A percentile compares a stretch with the other conserved stretches of the same genome.
Conservation (phyloP, 768 basidiomycete genomes). For the Tricholomella constricta region DNA sequence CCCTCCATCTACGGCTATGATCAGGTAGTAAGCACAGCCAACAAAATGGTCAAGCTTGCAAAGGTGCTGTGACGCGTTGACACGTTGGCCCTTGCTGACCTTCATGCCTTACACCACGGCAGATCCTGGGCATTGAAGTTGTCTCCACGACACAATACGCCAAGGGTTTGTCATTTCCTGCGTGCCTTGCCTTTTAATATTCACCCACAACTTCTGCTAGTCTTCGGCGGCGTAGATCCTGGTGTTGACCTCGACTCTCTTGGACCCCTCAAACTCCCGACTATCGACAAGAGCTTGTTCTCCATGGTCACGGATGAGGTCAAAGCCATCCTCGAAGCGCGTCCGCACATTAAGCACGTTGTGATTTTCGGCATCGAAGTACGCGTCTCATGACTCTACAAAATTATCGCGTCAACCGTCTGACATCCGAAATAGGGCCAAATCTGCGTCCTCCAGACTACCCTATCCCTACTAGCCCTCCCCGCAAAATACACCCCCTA, state of each 20-base stretch:
- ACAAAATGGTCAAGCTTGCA: conserved; percentile 77
- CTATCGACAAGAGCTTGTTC: conserved; percentile 77
- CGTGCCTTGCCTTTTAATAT: background rate
- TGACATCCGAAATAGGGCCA: conserved; percentile 58
- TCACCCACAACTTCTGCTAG: conserved; percentile 34
- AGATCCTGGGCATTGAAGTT: conserved; percentile 70
- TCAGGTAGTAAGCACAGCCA: conserved; percentile 64
- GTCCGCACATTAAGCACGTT: conserved; percentile 53
- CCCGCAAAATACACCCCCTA: conserved; percentile 49
- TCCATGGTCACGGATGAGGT: conserved; percentile 83
- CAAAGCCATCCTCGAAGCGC: conserved; percentile 45
- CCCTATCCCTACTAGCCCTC: conserved; percentile 59
- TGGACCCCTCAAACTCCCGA: conserved; percentile 56
- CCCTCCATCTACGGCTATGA: conserved; percentile 70
- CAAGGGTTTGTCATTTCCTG: conserved; percentile 47
- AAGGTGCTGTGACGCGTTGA: conserved; percentile 43
- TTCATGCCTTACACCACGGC: background rate
- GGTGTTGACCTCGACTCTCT: conserved; percentile 58
- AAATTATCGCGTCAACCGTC: background rate
- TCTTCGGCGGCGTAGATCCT: conserved; percentile 65
- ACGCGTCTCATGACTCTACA: background rate
- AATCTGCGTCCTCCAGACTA: conserved; percentile 86
- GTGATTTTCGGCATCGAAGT: conserved; percentile 91
- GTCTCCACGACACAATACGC: conserved; percentile 87
- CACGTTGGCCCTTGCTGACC: background rate